Conservation (phyloP, 2,329 filamentous ascomycete genomes). For the Gnomoniopsis sp. region DNA sequence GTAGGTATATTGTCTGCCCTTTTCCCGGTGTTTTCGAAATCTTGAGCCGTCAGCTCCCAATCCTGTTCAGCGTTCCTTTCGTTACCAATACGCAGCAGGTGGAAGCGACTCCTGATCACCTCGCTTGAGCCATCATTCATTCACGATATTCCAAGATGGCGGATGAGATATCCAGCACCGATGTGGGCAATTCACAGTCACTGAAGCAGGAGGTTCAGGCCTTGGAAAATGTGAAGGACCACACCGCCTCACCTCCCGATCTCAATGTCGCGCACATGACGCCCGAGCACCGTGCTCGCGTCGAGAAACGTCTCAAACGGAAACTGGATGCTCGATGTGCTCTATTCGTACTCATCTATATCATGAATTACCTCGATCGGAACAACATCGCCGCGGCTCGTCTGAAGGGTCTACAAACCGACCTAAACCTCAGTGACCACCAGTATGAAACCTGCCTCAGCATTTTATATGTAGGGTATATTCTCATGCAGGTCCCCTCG, state of each 20-base stretch:
- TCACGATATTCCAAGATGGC: slow-evolving; percentile 13
- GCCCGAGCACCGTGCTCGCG: slow-evolving; percentile 46
- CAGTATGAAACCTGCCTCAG: slow-evolving; percentile 62
- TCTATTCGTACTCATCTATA: slow-evolving; percentile 72
- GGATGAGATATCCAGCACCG: slow-evolving; percentile 16
- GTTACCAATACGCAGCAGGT: not conserved
- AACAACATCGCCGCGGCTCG: slow-evolving; percentile 68
- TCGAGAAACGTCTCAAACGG: slow-evolving; percentile 64
- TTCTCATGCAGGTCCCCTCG: slow-evolving; percentile 60
- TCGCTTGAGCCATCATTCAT: not conserved
- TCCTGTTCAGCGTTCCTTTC: not conserved
- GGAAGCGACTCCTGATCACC: not conserved
- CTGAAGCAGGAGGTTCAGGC: slow-evolving; percentile 9
- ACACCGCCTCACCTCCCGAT: not conserved
- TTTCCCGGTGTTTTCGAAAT: not conserved
- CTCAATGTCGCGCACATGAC: slow-evolving; percentile 14
- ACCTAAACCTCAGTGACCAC: slow-evolving; percentile 51
- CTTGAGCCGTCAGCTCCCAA: not conserved
- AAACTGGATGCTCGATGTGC: slow-evolving; percentile 69
- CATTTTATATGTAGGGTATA: slow-evolving; percentile 65
- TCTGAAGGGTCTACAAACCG: slow-evolving; percentile 60
- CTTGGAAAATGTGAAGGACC: slow-evolving; percentile 1
- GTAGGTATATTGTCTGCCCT: not conserved
- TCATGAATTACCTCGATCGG: slow-evolving; percentile 65
- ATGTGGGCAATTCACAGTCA: not conserved